phyloP scores from a whole-genome alignment of 225 moss, liverwort and hornwort species.

The Pseudisothecium myosuroides region DNA sequence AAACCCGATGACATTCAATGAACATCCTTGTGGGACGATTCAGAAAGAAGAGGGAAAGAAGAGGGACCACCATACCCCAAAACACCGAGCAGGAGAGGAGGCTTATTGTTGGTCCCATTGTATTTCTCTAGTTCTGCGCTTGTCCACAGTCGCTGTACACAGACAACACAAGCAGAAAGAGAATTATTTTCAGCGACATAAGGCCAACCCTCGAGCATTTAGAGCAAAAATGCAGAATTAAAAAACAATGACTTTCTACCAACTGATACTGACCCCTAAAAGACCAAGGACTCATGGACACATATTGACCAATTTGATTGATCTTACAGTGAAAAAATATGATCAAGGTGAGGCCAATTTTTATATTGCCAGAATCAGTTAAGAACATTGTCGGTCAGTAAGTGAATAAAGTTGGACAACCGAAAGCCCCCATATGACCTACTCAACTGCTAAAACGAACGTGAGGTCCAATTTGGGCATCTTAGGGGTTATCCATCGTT shows the following conservation, averaged over 20 bases:
- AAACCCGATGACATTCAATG: not conserved
- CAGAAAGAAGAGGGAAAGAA: not conserved
- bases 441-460: not conserved
- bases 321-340: not conserved
- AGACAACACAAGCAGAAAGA: not conserved
- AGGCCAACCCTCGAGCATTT: not conserved
- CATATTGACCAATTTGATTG: not conserved
- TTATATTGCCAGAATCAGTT: not conserved
- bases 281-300: not conserved
- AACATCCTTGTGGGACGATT: not conserved
- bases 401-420: not conserved
- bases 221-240: not conserved
- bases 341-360: not conserved
- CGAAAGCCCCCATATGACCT: not conserved
- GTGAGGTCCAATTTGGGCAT: not conserved
- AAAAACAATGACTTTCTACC: not conserved
- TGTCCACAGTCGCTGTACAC: conserved; percentile 71
- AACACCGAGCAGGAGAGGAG: conserved; percentile 70
- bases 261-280: not conserved
- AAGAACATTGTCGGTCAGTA: not conserved
- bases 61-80: conserved; percentile 46
- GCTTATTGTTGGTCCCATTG: conserved; percentile 51
- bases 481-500: not conserved
- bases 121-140: conserved; percentile 55
- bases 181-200: not conserved